These are phyloP conservation scores for Coffea canephora DNA, from an alignment of 257 asterid genomes.

Conservation along the genomic window DNA sequence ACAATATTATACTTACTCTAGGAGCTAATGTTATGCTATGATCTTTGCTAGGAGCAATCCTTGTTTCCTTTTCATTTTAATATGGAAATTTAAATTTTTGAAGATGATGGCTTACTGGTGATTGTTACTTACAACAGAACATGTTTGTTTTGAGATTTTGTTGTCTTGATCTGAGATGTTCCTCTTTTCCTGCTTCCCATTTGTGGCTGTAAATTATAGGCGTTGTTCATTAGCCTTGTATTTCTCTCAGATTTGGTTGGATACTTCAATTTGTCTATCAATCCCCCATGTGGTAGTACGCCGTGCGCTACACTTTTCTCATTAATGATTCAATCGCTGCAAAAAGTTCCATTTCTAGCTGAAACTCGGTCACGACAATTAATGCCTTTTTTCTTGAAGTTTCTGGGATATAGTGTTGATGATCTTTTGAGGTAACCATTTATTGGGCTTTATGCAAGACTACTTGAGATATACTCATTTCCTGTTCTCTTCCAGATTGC, in stretches of 20 bases:
- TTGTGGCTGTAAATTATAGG: background rate
- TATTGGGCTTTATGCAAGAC: background rate
- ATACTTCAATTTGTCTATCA: slow-evolving; percentile 45
- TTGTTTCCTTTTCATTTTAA: slow-evolving; percentile 7
- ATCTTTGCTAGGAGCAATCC: background rate
- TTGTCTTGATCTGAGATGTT: background rate
- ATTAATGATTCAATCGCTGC: slow-evolving; percentile 65
- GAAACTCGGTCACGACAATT: slow-evolving; percentile 69
- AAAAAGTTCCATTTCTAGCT: slow-evolving; percentile 58
- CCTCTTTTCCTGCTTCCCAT: background rate
- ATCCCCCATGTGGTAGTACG: slow-evolving; percentile 48
- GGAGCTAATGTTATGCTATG: background rate
- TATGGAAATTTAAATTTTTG: background rate
- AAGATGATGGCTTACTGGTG: background rate
- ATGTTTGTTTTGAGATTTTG: background rate
- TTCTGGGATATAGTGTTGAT: slow-evolving; percentile 62
- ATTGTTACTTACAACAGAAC: background rate
- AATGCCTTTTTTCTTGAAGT: slow-evolving; percentile 76
- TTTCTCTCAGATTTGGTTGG: slow-evolving; percentile 59
- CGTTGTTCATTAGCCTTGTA: background rate
- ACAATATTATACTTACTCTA: background rate
- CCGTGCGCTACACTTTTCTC: slow-evolving; percentile 52
- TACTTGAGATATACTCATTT: background rate
- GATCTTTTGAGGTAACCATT: slow-evolving; percentile 46
- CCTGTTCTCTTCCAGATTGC: background rate